A percentile compares a stretch with the other conserved stretches of the same genome.
Evolutionary conservation across 805 yeast species (phyloP).

Genomic region (Monosporozyma aerobia): DNA sequence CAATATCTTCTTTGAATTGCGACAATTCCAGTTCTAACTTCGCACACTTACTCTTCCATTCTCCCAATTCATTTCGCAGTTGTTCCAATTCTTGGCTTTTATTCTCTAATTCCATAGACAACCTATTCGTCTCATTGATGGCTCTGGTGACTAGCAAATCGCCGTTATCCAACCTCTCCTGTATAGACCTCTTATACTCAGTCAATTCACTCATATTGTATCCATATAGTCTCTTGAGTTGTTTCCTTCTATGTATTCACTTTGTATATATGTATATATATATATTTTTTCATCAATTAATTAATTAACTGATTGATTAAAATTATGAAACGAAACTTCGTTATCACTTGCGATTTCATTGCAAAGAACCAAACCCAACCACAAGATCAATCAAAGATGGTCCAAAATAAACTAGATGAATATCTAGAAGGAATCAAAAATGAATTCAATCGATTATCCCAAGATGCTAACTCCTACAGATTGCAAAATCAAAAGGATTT

Average conservation of each 20-base stretch:
- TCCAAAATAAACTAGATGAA: conserved; percentile 48
- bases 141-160: conserved; percentile 23
- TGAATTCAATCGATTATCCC: conserved; percentile 77
- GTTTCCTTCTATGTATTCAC: no score
- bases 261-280: no score
- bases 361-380: not conserved
- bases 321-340: no score
- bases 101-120: conserved; percentile 13
- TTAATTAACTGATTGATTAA: no score
- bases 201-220: conserved; percentile 16
- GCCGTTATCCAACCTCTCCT: conserved; percentile 22
- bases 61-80: conserved; percentile 7
- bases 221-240: no score
- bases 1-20: conserved; percentile 22
- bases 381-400: conserved; percentile 10
- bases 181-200: conserved; percentile 18
- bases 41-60: conserved; percentile 4
- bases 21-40: conserved; percentile 6
- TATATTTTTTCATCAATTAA: no score
- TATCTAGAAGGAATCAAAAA: conserved; percentile 84
- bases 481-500: conserved; percentile 82
- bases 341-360: no score
- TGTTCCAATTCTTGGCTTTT: conserved; percentile 15
- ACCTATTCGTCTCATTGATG: conserved; percentile 20
- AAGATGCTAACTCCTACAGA: conserved; percentile 78